phyloP scores from a whole-genome alignment of 2,329 filamentous ascomycete species.

The Nemania diffusa region DNA sequence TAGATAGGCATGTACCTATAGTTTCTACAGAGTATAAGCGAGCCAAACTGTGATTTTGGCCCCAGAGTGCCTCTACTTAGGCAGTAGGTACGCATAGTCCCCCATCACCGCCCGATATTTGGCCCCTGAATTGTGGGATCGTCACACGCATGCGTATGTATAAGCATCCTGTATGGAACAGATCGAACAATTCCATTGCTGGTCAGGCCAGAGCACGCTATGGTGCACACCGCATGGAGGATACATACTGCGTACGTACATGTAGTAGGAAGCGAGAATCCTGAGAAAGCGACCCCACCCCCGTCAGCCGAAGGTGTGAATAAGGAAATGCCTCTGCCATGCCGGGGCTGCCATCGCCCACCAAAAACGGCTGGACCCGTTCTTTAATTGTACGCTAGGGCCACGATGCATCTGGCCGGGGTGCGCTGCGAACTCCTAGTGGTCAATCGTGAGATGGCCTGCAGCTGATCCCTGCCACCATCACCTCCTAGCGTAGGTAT shows the following conservation, averaged over 20 bases:
- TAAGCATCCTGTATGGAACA: constrained; percentile 5
- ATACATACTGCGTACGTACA: too few relatives aligned
- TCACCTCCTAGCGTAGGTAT: constrained; percentile 31
- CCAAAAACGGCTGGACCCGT: constrained; percentile 24
- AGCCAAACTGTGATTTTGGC: not conserved
- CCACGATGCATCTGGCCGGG: constrained; percentile 24
- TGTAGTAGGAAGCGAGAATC: not conserved
- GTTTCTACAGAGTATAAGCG: too few relatives aligned
- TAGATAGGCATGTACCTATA: not conserved
- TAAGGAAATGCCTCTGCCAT: constrained; percentile 25
- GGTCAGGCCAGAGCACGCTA: constrained; percentile 13
- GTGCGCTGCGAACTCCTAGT: constrained; percentile 18
- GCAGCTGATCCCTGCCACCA: constrained; percentile 30
- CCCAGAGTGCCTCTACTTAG: constrained; percentile 1
- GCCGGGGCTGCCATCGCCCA: not conserved
- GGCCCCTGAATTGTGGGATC: constrained; percentile 12
- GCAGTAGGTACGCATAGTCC: too few relatives aligned
- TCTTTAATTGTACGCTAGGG: constrained; percentile 14
- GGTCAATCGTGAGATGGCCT: constrained; percentile 27
- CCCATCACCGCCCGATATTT: not conserved
- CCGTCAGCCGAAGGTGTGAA: constrained; percentile 17
- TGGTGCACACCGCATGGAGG: constrained; percentile 2
- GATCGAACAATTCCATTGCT: constrained; percentile 20
- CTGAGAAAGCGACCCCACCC: constrained; percentile 20
- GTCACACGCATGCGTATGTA: not conserved